A percentile compares a stretch with the other conserved stretches of the same genome.
phyloP scores from a whole-genome alignment of 2,329 filamentous ascomycete species.

The Hymenoscyphus albidus region DNA sequence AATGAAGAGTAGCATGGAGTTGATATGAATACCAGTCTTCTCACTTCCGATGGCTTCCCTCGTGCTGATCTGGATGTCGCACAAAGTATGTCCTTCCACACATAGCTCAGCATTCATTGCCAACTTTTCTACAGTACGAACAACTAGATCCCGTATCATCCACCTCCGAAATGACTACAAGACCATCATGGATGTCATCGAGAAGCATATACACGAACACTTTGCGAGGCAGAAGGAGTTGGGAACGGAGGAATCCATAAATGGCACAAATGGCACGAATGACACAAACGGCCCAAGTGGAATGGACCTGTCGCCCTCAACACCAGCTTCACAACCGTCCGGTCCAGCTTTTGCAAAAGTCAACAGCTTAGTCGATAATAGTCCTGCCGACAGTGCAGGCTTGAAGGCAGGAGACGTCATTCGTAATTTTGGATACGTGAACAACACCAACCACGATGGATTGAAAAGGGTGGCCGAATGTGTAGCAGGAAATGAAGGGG shows the following conservation, averaged over 20 bases:
- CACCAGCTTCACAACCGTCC: slow-evolving; percentile 38
- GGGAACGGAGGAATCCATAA: slow-evolving; percentile 28
- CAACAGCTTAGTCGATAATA: slow-evolving; percentile 72
- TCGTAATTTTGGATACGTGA: slow-evolving; percentile 79
- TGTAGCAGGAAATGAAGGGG: slow-evolving; percentile 85
- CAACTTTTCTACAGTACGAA: slow-evolving; percentile 63
- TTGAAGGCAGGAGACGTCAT: slow-evolving; percentile 77
- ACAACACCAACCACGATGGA: slow-evolving; percentile 79
- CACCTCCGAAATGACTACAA: slow-evolving; percentile 91
- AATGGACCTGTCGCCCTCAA: slow-evolving; percentile 31
- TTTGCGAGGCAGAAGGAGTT: slow-evolving; percentile 66
- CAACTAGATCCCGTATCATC: slow-evolving; percentile 87
- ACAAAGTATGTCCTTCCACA: slow-evolving; percentile 61
- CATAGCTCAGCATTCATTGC: slow-evolving; percentile 5
- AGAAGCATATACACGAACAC: slow-evolving; percentile 82
- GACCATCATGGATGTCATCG: slow-evolving; percentile 76
- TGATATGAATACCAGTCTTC: slow-evolving; percentile 83
- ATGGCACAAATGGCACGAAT: slow-evolving; percentile 10
- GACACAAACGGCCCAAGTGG: slow-evolving; percentile 23
- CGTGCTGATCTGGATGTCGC: slow-evolving; percentile 91
- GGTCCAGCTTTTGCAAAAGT: slow-evolving; percentile 80
- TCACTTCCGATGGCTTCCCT: slow-evolving; percentile 88
- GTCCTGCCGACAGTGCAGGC: slow-evolving; percentile 80
- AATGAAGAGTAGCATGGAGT: slow-evolving; percentile 68
- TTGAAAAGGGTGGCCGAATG: slow-evolving; percentile 83